Conservation (phyloP, 78 protist species). For the Isochrysis galbana region DNA sequence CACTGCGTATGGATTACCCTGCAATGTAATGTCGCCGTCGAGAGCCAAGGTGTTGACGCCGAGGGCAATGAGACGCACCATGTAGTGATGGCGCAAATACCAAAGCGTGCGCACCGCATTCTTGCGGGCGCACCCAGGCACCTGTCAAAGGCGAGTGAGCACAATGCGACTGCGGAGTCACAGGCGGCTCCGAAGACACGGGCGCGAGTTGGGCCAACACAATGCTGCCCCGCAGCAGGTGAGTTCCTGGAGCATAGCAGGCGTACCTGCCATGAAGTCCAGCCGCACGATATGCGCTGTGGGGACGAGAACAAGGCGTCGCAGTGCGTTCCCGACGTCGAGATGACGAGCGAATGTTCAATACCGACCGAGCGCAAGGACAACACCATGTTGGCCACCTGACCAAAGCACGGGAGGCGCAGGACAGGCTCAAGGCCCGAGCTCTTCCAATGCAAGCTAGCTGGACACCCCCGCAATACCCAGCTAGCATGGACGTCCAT, state of each 20-base stretch:
- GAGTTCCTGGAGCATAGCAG: background rate
- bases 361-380: background rate
- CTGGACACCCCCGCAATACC: no score
- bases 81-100: background rate
- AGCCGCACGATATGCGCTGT: background rate
- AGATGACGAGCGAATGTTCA: background rate
- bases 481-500: no score
- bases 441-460: no score
- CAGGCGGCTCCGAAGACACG: no score
- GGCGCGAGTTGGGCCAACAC: no score
- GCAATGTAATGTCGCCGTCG: constrained; percentile 3
- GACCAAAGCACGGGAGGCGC: no score
- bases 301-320: background rate
- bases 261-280: background rate
- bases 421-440: no score
- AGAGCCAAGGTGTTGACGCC: background rate
- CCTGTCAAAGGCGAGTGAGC: background rate
- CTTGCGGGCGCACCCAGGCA: background rate
- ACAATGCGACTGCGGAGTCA: no score
- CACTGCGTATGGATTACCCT: background rate
- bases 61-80: background rate
- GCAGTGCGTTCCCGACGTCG: background rate
- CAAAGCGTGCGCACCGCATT: background rate
- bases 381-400: background rate
- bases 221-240: no score